These are phyloP conservation scores for Fragilaria crotonensis DNA, from an alignment of 108 stramenopile species.

Conservation along the genomic window DNA sequence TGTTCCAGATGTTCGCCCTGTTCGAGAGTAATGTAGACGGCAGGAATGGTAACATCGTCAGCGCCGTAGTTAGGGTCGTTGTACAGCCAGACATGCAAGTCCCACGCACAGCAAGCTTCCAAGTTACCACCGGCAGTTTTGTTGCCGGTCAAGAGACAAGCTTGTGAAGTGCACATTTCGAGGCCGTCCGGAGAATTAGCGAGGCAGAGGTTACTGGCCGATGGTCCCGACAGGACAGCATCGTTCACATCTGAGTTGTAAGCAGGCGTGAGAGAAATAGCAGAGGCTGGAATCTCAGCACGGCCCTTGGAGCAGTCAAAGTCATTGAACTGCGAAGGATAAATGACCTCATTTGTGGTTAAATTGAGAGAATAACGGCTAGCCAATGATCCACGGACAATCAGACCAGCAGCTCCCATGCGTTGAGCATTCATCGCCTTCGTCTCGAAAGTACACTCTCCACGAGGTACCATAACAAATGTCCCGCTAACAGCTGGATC, in stretches of 20 bases:
- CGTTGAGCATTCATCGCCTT: conserved; percentile 58
- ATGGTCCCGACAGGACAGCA: conserved; percentile 43
- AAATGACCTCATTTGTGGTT: conserved; percentile 28
- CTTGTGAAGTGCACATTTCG: conserved; percentile 47
- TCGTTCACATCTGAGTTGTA: conserved; percentile 48
- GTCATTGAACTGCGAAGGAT: conserved; percentile 33
- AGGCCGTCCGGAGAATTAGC: conserved; percentile 18
- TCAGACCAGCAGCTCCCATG: conserved; percentile 47
- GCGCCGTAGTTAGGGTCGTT: conserved; percentile 24
- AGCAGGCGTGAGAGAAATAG: conserved; percentile 46
- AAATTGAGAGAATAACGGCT: conserved; percentile 37
- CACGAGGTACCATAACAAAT: conserved; percentile 55
- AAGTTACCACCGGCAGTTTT: conserved; percentile 20
- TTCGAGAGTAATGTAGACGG: conserved; percentile 65
- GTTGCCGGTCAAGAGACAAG: conserved; percentile 62
- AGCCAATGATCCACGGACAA: conserved; percentile 55
- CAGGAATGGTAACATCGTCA: conserved; percentile 31
- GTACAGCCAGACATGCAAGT: conserved; percentile 53
- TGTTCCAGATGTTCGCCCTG: conserved; percentile 36
- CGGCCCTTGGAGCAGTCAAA: conserved; percentile 68
- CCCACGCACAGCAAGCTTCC: conserved; percentile 88
- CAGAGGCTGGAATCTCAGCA: conserved; percentile 36
- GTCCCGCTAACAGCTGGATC: conserved; percentile 12
- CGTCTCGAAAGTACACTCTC: conserved; percentile 62
- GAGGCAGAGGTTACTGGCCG: conserved; percentile 44